Evolutionary conservation across 2,329 filamentous ascomycete genomes (phyloP), one percentile per base, ranked within the genome.

Genomic region (Zymoseptoria tritici): DNA sequence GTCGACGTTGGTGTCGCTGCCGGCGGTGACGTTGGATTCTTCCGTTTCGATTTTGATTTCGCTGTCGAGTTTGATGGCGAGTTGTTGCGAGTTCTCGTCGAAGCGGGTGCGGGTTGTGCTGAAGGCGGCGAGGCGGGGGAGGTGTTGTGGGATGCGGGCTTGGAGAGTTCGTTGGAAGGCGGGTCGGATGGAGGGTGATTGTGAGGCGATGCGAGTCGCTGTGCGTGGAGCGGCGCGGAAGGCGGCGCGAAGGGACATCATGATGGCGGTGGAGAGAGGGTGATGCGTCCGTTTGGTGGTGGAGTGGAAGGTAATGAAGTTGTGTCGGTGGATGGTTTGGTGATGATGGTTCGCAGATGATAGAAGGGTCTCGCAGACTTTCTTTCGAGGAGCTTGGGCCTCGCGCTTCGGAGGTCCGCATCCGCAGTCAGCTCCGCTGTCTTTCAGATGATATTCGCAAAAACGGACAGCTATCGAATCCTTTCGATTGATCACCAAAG

Each of bases 21-120:
- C 82, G 49, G 91, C 88, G 66, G 89, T 78, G 77, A 58, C 52
- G 36, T 57, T 57, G 54, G 66, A 66, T 55, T 91, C 86, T 72
- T 92, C 87, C 70, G 85, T 84, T 82, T 97, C 94, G 72, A 96
- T 86, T 74, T 85, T 79, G 66, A 95, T 81, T 80, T 96, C 92
- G 72, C 85, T 87, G 66, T 90, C 85, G 55, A 99, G 84, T 83
- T 97, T 97, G 61, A 86, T 85, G 49, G 86, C 83, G 57, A 99
- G 86, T 78, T 97, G 91, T 66, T 87, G 81, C 71, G 95, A 90
- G 63, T 83, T 84, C 80, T 67, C 66, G 57, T 72, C 75, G 67
- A 67, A 72, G 68, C 71, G 72, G 60, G 62, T 67, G 49, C 49
- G 69, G 16, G 78, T 78, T 55, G 75, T 73, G 67, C 75, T 75